These are phyloP conservation scores for Cladosporium sp. DNA, from an alignment of 2,329 filamentous ascomycete genomes.

Conservation along the genomic window DNA sequence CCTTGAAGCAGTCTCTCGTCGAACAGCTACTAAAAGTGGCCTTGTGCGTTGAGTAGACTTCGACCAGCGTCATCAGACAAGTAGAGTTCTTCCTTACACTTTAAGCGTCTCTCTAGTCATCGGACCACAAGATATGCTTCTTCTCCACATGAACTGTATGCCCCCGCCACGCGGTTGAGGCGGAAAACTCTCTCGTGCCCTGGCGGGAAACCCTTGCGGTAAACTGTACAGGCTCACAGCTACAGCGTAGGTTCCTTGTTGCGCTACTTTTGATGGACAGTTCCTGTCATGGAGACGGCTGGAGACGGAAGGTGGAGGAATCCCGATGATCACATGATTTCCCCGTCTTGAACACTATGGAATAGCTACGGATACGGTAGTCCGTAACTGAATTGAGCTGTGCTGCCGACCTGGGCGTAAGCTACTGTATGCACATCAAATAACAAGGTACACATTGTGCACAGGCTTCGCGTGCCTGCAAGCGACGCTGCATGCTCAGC, in stretches of 20 bases:
- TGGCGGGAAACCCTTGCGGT: slow-evolving; percentile 7
- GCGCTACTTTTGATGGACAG: background rate
- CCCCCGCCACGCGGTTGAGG: background rate
- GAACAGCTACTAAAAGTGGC: background rate
- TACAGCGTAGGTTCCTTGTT: background rate
- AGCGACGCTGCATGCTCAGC: background rate
- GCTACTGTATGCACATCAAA: background rate
- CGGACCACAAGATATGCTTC: slow-evolving; percentile 6
- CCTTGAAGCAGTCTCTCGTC: background rate
- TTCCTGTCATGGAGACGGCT: background rate
- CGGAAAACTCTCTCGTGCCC: slow-evolving; percentile 9
- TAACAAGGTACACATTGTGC: background rate
- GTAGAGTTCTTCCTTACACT: background rate
- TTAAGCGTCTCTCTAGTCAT: background rate
- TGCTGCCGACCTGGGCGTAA: background rate
- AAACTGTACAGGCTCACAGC: background rate
- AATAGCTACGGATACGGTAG: background rate
- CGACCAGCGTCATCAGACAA: background rate
- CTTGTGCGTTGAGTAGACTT: background rate
- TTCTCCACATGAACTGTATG: slow-evolving; percentile 11
- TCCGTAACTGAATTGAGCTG: background rate
- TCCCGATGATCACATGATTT: background rate
- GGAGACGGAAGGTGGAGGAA: slow-evolving; percentile 4
- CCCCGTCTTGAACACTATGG: background rate
- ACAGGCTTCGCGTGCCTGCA: background rate